These are phyloP conservation scores for Aspergillus latus DNA, from an alignment of 2,329 filamentous ascomycete genomes.

Conservation along the genomic window DNA sequence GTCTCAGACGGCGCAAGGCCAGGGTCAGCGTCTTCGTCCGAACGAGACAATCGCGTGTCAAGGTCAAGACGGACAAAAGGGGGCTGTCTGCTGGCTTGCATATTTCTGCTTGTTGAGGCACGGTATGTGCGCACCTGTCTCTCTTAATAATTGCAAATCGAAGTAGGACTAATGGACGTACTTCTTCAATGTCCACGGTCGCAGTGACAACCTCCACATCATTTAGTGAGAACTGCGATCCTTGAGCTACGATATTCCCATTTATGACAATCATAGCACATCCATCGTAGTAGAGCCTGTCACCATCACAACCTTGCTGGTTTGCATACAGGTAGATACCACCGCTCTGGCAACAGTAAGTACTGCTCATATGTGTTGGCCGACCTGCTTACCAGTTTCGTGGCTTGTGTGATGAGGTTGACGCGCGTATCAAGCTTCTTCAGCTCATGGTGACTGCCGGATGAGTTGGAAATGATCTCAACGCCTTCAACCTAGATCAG, in stretches of 20 bases:
- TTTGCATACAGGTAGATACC: constrained; percentile 62
- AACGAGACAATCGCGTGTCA: constrained; percentile 36
- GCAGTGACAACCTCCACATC: constrained; percentile 67
- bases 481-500: constrained; percentile 53
- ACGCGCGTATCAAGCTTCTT: constrained; percentile 66
- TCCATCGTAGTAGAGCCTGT: constrained; percentile 63
- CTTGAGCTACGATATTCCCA: constrained; percentile 64
- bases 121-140: constrained; percentile 38
- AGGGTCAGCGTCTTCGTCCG: constrained; percentile 45
- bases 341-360: constrained; percentile 36
- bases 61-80: constrained; percentile 40
- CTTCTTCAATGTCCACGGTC: constrained; percentile 70
- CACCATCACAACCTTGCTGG: constrained; percentile 59
- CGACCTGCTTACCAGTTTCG: constrained; percentile 37
- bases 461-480: constrained; percentile 71
- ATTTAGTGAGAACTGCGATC: constrained; percentile 63
- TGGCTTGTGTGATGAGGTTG: constrained; percentile 66
- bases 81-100: constrained; percentile 36
- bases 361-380: background rate
- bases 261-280: constrained; percentile 64
- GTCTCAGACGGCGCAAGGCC: constrained; percentile 47
- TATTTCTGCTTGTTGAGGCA: constrained; percentile 29
- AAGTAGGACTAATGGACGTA: constrained; percentile 45
- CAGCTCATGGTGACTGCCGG: constrained; percentile 66
- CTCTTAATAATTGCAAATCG: background rate